These are phyloP conservation scores for Podochytrium sp. DNA, from an alignment of 192 early-diverging fungal genomes.

Conservation along the genomic window DNA sequence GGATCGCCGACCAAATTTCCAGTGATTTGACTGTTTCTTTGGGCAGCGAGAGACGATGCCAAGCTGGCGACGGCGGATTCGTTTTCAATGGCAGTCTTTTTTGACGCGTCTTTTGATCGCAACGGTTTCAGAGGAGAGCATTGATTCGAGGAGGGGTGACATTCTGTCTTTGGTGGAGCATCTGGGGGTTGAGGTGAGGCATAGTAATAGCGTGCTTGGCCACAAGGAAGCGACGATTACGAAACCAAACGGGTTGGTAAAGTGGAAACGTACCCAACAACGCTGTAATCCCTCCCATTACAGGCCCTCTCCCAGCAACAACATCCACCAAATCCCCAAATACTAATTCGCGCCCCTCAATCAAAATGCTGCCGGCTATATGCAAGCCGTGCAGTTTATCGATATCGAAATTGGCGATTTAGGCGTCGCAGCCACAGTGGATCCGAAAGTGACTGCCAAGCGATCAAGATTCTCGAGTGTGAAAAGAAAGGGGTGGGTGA, in stretches of 20 bases:
- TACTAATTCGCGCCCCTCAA: no score
- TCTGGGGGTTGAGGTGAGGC: conserved; percentile 11
- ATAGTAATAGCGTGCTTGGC: neutral
- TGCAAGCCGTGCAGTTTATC: no score
- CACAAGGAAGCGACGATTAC: neutral
- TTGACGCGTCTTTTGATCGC: neutral
- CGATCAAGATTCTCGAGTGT: no score
- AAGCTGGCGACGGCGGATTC: neutral
- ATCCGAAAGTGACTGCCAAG: no score
- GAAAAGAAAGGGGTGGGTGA: no score
- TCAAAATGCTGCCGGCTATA: no score
- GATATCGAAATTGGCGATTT: no score
- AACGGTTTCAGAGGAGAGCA: conserved; percentile 5
- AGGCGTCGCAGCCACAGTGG: no score
- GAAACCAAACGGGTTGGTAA: conserved; percentile 7
- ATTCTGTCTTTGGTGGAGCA: neutral
- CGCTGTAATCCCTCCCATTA: neutral
- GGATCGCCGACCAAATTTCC: neutral
- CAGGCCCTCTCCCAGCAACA: conserved; percentile 12
- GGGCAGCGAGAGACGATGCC: neutral
- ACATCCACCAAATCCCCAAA: conserved; percentile 14
- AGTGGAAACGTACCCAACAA: conserved; percentile 2
- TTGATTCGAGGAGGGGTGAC: conserved; percentile 1
- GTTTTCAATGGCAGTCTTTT: neutral
- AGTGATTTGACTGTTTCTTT: neutral